Evolutionary conservation across 2,329 filamentous ascomycete species (phyloP).

Genomic region (Penicillium janthinellum): DNA sequence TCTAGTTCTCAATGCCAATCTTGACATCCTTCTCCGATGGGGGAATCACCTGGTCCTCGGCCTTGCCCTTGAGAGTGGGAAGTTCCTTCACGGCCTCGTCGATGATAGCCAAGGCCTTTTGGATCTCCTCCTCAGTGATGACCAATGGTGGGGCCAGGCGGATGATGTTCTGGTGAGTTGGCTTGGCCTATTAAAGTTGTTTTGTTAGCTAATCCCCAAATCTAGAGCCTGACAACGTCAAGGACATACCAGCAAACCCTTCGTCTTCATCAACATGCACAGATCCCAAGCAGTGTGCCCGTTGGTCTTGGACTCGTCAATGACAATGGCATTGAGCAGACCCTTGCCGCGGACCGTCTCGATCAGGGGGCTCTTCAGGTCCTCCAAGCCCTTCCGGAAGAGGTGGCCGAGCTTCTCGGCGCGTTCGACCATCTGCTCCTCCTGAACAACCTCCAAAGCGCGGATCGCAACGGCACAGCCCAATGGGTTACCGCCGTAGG

Average conservation of each 20-base stretch:
- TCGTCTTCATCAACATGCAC: constrained; percentile 92
- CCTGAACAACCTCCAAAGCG: constrained; percentile 88
- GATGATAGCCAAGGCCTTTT: constrained; percentile 76
- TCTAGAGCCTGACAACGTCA: neutral
- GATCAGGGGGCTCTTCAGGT: constrained; percentile 79
- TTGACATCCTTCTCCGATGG: constrained; percentile 63
- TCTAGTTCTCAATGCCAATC: constrained; percentile 60
- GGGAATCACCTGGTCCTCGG: constrained; percentile 60
- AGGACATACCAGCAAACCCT: constrained; percentile 78
- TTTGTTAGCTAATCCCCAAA: neutral
- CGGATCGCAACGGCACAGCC: constrained; percentile 95
- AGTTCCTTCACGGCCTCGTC: constrained; percentile 79
- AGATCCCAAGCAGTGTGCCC: constrained; percentile 94
- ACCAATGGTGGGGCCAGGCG: constrained; percentile 94
- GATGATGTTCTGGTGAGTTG: constrained; percentile 98
- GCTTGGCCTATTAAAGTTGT: constrained; percentile 73
- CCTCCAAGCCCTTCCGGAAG: constrained; percentile 76
- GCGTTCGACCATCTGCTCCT: constrained; percentile 82
- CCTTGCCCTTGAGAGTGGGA: constrained; percentile 64
- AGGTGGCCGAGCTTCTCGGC: constrained; percentile 78
- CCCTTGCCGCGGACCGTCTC: constrained; percentile 86
- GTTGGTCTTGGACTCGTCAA: constrained; percentile 82
- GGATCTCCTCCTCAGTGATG: constrained; percentile 85
- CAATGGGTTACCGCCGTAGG: constrained; percentile 96
- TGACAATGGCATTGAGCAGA: constrained; percentile 91